phyloP scores from a whole-genome alignment of 2,329 filamentous ascomycete species.

The Aureobasidium pullulans region DNA sequence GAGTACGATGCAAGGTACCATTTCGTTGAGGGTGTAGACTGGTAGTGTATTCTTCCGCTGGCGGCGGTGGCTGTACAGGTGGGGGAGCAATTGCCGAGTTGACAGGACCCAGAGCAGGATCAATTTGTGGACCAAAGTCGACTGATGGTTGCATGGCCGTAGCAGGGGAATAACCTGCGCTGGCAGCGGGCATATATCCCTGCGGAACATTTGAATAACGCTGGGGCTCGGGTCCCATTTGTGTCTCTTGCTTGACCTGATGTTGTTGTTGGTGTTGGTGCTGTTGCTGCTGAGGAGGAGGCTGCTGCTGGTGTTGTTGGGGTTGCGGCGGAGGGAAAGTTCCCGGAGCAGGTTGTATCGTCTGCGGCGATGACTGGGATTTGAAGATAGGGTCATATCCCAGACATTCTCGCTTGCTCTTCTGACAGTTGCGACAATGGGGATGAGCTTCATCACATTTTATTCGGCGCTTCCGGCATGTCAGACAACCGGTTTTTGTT shows the following conservation, averaged over 20 bases:
- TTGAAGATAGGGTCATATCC: slow-evolving; percentile 87
- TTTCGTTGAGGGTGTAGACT: slow-evolving; percentile 23
- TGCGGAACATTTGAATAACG: slow-evolving; percentile 31
- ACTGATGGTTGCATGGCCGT: background rate
- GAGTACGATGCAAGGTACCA: slow-evolving; percentile 18
- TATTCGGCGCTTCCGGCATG: slow-evolving; percentile 88
- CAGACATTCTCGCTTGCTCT: slow-evolving; percentile 78
- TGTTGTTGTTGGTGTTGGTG: slow-evolving; percentile 25
- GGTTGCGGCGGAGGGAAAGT: slow-evolving; percentile 14
- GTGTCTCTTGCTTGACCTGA: slow-evolving; percentile 18
- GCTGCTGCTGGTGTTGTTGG: slow-evolving; percentile 17
- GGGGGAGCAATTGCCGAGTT: slow-evolving; percentile 24
- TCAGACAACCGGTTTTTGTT: slow-evolving; percentile 66
- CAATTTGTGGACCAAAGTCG: slow-evolving; percentile 19
- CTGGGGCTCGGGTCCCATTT: slow-evolving; percentile 25
- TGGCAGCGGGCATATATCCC: slow-evolving; percentile 34
- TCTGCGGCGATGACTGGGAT: slow-evolving; percentile 59
- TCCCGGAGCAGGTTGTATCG: slow-evolving; percentile 64
- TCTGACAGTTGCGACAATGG: slow-evolving; percentile 80
- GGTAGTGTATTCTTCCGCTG: slow-evolving; percentile 17
- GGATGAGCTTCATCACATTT: slow-evolving; percentile 92
- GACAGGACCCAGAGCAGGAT: slow-evolving; percentile 23
- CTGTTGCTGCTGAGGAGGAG: slow-evolving; percentile 23
- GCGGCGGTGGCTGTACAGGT: slow-evolving; percentile 28
- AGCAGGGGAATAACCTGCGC: slow-evolving; percentile 21